These are phyloP conservation scores for Chrysanthemum seticuspe DNA, from an alignment of 129 eudicot species.

Conservation along the genomic window DNA sequence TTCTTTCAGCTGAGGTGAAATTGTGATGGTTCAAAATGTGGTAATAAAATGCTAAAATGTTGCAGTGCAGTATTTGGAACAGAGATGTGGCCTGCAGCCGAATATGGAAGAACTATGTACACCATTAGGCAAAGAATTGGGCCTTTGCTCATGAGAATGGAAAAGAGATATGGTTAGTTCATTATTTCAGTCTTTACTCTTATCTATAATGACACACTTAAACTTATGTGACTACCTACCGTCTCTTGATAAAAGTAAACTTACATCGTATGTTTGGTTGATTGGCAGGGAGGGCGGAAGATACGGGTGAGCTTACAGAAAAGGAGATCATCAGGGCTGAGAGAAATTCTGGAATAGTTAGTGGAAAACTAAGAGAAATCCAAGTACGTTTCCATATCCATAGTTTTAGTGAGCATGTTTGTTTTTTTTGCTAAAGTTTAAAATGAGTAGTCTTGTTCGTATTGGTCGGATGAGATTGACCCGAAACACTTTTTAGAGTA, in stretches of 20 bases:
- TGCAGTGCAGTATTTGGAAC: slow-evolving; percentile 61
- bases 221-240: not conserved
- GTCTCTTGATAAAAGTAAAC: not conserved
- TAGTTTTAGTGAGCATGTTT: not conserved
- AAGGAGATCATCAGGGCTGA: slow-evolving; percentile 93
- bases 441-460: not conserved
- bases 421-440: not conserved
- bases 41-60: slow-evolving; percentile 30
- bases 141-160: slow-evolving; percentile 89
- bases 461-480: not conserved
- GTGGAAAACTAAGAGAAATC: slow-evolving; percentile 79
- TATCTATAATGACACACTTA: slow-evolving; percentile 9
- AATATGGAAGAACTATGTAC: slow-evolving; percentile 98
- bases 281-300: slow-evolving; percentile 67
- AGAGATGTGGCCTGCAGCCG: slow-evolving; percentile 96
- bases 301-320: slow-evolving; percentile 61
- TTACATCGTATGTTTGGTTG: slow-evolving; percentile 4
- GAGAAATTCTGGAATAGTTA: slow-evolving; percentile 84
- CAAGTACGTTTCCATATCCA: slow-evolving; percentile 53
- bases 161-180: slow-evolving; percentile 72
- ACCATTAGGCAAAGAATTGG: slow-evolving; percentile 92
- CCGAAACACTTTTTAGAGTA: not conserved
- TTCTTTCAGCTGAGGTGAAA: too few relatives aligned
- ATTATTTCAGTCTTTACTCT: slow-evolving; percentile 1
- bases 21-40: slow-evolving; percentile 19